phyloP scores from a whole-genome alignment of 768 basidiomycete genomes.

The Pleurotus salmoneostramineus region DNA sequence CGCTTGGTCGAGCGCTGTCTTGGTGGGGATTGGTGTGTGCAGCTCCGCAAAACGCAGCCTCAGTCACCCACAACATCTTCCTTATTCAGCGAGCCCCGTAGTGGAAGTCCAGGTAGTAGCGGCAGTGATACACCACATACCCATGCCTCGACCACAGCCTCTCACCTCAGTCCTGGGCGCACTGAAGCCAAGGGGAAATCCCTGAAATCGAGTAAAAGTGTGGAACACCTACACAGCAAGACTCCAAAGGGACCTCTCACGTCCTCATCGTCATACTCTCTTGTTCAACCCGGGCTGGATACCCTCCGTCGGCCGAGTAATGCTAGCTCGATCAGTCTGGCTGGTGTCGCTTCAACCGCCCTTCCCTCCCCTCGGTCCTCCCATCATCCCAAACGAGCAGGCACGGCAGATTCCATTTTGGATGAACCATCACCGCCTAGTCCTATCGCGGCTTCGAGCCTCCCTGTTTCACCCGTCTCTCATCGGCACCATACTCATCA shows the following conservation, averaged over 20 bases:
- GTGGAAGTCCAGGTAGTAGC: constrained; percentile 12
- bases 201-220: constrained; percentile 64
- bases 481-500: background rate
- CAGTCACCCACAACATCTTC: background rate
- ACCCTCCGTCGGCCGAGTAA: constrained; percentile 32
- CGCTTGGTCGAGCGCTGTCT: constrained; percentile 92
- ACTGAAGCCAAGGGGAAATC: constrained; percentile 29
- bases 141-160: background rate
- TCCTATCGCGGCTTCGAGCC: constrained; percentile 5
- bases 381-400: constrained; percentile 11
- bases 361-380: constrained; percentile 7
- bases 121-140: background rate
- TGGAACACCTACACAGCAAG: constrained; percentile 46
- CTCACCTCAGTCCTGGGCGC: background rate
- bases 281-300: constrained; percentile 17
- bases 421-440: constrained; percentile 10
- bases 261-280: constrained; percentile 23
- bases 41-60: constrained; percentile 42
- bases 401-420: constrained; percentile 9
- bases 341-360: constrained; percentile 22
- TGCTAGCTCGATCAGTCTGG: constrained; percentile 19
- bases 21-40: constrained; percentile 80
- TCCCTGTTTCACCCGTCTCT: constrained; percentile 6
- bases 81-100: background rate
- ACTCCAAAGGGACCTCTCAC: constrained; percentile 18